Percentiles rank a stretch among this genome's conserved stretches.
These are phyloP conservation scores for Mycena sanguinolenta DNA, from an alignment of 768 basidiomycete species.

Conservation along the genomic window DNA sequence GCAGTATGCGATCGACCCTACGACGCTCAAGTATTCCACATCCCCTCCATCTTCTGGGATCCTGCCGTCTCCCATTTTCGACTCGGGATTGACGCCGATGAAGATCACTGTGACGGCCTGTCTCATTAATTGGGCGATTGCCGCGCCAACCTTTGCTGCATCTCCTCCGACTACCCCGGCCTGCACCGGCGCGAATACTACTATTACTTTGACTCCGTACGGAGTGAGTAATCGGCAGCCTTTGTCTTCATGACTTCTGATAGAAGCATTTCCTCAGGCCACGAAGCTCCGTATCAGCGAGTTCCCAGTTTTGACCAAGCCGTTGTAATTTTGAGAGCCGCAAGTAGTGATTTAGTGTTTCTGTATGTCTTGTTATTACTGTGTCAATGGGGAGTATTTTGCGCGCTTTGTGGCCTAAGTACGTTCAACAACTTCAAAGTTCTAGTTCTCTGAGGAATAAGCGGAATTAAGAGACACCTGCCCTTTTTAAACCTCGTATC, in stretches of 20 bases:
- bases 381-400: background rate
- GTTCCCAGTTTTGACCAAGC: constrained; percentile 31
- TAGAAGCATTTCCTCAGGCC: constrained; percentile 1
- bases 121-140: constrained; percentile 48
- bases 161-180: constrained; percentile 45
- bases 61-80: constrained; percentile 48
- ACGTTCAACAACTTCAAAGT: no score
- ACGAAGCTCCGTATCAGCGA: constrained; percentile 37
- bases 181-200: constrained; percentile 41
- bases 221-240: constrained; percentile 40
- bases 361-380: background rate
- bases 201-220: constrained; percentile 49
- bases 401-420: no score
- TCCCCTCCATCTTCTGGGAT: constrained; percentile 40
- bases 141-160: constrained; percentile 51
- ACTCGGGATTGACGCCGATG: constrained; percentile 50
- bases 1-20: constrained; percentile 69
- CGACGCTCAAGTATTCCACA: constrained; percentile 42
- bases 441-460: no score
- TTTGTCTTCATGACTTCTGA: background rate
- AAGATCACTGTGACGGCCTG: constrained; percentile 52
- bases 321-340: background rate
- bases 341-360: background rate
- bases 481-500: no score
- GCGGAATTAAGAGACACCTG: no score